A percentile compares a stretch with the other conserved stretches of the same genome.
These are phyloP conservation scores for Boletus bicolor DNA, from an alignment of 768 basidiomycete species.

Conservation along the genomic window DNA sequence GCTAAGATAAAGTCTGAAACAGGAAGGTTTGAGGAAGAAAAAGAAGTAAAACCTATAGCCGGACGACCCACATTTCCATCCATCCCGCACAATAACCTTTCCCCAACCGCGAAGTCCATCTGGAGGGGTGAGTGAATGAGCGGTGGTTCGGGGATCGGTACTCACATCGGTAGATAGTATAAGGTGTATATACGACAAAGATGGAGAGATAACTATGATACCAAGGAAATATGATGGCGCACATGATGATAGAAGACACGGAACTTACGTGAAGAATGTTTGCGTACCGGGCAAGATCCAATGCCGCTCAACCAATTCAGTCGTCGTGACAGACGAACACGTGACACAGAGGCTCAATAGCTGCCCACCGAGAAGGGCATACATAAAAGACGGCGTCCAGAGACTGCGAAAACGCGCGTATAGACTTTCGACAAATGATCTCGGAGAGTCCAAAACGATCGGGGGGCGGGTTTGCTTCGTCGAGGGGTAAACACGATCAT, in stretches of 20 bases:
- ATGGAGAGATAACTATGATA: constrained; percentile 64
- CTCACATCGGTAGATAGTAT: constrained; percentile 85
- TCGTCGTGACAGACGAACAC: constrained; percentile 58
- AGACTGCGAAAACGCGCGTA: constrained; percentile 23
- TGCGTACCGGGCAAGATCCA: constrained; percentile 79
- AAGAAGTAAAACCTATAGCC: not conserved
- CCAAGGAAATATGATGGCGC: not conserved
- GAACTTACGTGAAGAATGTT: constrained; percentile 69
- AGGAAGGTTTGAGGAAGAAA: not conserved
- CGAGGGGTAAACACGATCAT: not conserved
- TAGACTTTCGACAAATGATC: constrained; percentile 16
- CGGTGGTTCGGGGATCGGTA: not conserved
- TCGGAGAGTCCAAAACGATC: constrained; percentile 21
- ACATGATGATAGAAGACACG: not conserved
- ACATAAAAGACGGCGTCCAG: constrained; percentile 28
- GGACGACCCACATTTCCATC: constrained; percentile 74
- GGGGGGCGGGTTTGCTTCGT: constrained; percentile 11
- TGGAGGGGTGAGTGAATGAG: constrained; percentile 28
- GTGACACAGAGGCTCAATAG: constrained; percentile 23
- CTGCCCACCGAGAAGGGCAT: constrained; percentile 29
- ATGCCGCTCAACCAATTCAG: constrained; percentile 60
- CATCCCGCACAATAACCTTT: constrained; percentile 68
- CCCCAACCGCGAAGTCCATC: constrained; percentile 81
- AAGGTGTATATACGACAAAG: constrained; percentile 76
- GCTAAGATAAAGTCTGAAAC: constrained; percentile 72